phyloP scores from a whole-genome alignment of 2,329 filamentous ascomycete genomes.

The Aureobasidium uvarum region DNA sequence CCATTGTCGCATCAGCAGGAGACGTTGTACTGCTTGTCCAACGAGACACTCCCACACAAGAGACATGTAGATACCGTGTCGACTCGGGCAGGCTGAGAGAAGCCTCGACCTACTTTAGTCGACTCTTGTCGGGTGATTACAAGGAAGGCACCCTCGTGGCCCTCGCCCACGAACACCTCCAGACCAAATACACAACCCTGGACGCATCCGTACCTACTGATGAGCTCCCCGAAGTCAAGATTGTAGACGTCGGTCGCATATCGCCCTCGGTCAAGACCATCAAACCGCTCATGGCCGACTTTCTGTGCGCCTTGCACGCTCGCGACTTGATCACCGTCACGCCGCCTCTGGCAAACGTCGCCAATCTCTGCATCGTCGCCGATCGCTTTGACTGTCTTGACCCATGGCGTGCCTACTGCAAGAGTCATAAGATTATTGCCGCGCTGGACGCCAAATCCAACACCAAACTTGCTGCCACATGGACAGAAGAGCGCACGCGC shows the following conservation, averaged over 20 bases:
- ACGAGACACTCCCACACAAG: constrained; percentile 57
- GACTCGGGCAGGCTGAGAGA: constrained; percentile 56
- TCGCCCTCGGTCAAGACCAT: constrained; percentile 61
- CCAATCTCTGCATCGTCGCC: constrained; percentile 67
- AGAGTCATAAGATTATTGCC: constrained; percentile 45
- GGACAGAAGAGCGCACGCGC: constrained; percentile 62
- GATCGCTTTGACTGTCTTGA: constrained; percentile 69
- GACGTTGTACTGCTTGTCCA: constrained; percentile 66
- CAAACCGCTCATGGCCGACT: constrained; percentile 57
- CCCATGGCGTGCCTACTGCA: constrained; percentile 56
- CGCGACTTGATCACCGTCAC: constrained; percentile 45
- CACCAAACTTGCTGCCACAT: constrained; percentile 39
- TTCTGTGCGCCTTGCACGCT: constrained; percentile 65
- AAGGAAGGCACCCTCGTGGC: constrained; percentile 59
- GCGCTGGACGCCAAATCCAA: constrained; percentile 47
- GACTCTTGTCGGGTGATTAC: constrained; percentile 64
- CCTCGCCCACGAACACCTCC: constrained; percentile 53
- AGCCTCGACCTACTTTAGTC: constrained; percentile 68
- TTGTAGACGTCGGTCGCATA: constrained; percentile 67
- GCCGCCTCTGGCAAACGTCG: constrained; percentile 59
- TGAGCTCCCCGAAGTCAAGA: constrained; percentile 62
- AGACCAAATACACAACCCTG: constrained; percentile 44
- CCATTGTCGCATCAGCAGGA: constrained; percentile 57
- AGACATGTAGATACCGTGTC: constrained; percentile 62
- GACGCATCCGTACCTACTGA: constrained; percentile 50